Evolutionary conservation across 2,329 filamentous ascomycete species (phyloP), one percentile per base, ranked within the genome.

Genomic region (Neonectria sp.): DNA sequence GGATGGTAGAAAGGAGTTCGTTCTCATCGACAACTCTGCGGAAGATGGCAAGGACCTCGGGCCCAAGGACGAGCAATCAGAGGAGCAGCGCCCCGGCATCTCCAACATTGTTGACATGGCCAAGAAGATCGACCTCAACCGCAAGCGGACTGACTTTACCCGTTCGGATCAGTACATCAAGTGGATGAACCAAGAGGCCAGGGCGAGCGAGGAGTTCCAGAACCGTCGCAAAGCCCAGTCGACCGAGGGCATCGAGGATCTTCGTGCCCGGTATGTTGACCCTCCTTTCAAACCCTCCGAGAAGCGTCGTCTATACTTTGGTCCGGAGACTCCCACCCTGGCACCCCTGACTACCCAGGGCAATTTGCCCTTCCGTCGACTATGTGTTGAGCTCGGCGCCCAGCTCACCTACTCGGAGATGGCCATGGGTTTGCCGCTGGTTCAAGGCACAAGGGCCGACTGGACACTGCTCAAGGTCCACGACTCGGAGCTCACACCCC

Each of bases 361-460:
- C 52, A 99, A 99, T 76, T 86, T 98, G 55, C 96, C 96, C 1
- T 99, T 97, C 84, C 92, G 96, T 63, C 90, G 96, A 56, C 89
- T 99, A 33, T 98, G 95, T 77, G 91, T 94, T 13, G 92, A 95
- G 62, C 88, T 98, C 27, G 96, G 96, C 40, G 95, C 95, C 31
- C 93, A 98, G 78, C 86, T 97, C 55, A 99, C 96, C 0, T 99
- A 97, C 84, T 98, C 95, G 0, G 96, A 99, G 82, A 99, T 99
- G 96, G 96, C 95, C 4, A 93, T 99, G 88, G 91, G 94, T 31
- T 84, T 97, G 80, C 95, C 95, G 11, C 83, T 99, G 48, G 87
- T 99, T 6, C 95, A 98, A 80, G 96, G 96, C 40, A 90, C 93
- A 71, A 97, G 95, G 82, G 88, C 91, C 2, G 96, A 99, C 83